These are phyloP conservation scores for Pisolithus tinctorius DNA, from an alignment of 768 basidiomycete species.

Conservation along the genomic window DNA sequence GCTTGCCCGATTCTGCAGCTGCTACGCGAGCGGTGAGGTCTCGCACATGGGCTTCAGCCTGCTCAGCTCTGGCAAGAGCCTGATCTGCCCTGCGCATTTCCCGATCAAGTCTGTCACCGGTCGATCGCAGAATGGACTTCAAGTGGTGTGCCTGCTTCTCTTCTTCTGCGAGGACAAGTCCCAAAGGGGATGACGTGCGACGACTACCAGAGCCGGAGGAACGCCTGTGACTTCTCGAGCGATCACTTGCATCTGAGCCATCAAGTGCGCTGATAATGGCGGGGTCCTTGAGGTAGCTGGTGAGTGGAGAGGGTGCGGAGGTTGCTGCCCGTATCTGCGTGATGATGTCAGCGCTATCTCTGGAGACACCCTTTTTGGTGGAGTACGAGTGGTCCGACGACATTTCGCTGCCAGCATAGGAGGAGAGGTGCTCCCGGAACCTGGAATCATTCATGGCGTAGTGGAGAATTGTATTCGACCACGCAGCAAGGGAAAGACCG, in stretches of 20 bases:
- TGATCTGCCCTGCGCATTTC: constrained; percentile 51
- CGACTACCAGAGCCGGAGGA: constrained; percentile 35
- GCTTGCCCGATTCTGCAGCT: constrained; percentile 36
- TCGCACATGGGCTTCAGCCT: constrained; percentile 42
- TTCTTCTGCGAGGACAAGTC: constrained; percentile 44
- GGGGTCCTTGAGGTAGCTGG: constrained; percentile 40
- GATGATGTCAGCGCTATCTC: constrained; percentile 28
- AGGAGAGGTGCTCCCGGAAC: constrained; percentile 25
- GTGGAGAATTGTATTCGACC: background rate
- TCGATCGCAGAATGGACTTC: constrained; percentile 43
- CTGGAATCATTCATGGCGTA: constrained; percentile 22
- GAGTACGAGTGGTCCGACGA: constrained; percentile 6
- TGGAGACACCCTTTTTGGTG: background rate
- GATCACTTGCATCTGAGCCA: constrained; percentile 19
- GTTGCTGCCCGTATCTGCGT: constrained; percentile 38
- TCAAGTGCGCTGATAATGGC: constrained; percentile 31
- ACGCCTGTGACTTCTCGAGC: constrained; percentile 21
- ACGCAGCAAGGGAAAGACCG: background rate
- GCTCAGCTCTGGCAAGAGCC: constrained; percentile 43
- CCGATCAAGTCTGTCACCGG: constrained; percentile 48
- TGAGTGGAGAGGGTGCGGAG: constrained; percentile 38
- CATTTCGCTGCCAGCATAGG: constrained; percentile 8
- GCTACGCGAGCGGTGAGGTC: constrained; percentile 34
- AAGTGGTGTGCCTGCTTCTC: constrained; percentile 51
- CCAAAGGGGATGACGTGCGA: constrained; percentile 32